These are phyloP conservation scores for Aspergillus coremiiformis DNA, from an alignment of 495 filamentous ascomycete genomes.

Conservation along the genomic window DNA sequence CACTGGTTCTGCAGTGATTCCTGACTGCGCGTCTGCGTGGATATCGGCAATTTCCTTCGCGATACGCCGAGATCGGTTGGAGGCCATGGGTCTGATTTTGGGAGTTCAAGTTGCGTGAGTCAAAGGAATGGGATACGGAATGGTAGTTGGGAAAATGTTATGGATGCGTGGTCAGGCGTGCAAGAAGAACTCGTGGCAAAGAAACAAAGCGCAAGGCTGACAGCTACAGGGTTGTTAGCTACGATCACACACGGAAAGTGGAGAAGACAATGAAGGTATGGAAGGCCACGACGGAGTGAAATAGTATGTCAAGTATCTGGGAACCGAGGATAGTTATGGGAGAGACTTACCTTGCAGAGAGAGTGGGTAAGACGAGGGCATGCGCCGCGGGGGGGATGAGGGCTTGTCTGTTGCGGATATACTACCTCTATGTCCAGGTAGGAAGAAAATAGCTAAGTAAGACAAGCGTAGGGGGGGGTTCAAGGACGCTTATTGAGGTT, in stretches of 20 bases:
- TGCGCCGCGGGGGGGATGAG: constrained; percentile 1
- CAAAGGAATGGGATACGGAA: neutral
- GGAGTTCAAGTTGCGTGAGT: neutral
- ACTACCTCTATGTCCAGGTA: neutral
- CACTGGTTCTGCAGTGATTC: constrained; percentile 61
- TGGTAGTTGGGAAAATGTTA: neutral
- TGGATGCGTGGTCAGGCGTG: neutral
- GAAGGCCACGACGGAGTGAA: neutral
- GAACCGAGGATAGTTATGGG: neutral
- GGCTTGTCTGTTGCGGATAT: neutral
- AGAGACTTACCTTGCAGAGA: constrained; percentile 6
- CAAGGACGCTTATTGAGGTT: neutral
- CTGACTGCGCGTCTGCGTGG: constrained; percentile 63
- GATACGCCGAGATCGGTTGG: constrained; percentile 73
- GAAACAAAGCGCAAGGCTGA: neutral
- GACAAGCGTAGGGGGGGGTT: neutral
- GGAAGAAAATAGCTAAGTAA: neutral
- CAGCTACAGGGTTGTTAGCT: constrained; percentile 1
- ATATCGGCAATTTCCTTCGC: constrained; percentile 91
- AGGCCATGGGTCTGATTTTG: constrained; percentile 48
- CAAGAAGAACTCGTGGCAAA: neutral
- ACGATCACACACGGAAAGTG: neutral
- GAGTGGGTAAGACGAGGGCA: neutral
- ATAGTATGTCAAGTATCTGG: constrained; percentile 4
- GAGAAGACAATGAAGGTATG: neutral